phyloP scores from a whole-genome alignment of 768 basidiomycete genomes.

The Goffeauzyma gilvescens region DNA sequence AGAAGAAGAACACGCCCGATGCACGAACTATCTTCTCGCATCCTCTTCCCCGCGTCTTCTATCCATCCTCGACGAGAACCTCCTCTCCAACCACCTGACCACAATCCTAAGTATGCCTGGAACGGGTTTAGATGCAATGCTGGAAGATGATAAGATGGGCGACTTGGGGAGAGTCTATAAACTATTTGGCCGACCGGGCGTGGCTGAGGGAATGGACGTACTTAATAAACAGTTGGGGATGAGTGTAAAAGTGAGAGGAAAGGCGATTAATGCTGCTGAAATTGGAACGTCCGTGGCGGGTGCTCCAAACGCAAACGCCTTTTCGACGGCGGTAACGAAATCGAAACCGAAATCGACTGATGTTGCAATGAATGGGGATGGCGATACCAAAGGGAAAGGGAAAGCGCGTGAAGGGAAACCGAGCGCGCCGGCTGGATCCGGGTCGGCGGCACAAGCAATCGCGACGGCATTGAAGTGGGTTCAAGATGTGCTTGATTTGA shows the following conservation, averaged over 20 bases:
- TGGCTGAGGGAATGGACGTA: conserved; percentile 46
- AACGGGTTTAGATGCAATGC: conserved; percentile 72
- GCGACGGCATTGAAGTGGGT: conserved; percentile 74
- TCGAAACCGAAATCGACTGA: conserved; percentile 5
- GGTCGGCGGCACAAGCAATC: conserved; percentile 33
- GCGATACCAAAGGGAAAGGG: conserved; percentile 40
- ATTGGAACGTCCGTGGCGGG: conserved; percentile 9
- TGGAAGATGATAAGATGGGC: conserved; percentile 55
- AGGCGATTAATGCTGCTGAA: conserved; percentile 48
- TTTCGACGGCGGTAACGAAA: not conserved
- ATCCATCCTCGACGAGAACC: conserved; percentile 53
- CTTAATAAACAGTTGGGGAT: conserved; percentile 51
- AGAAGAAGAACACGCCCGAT: conserved; percentile 61
- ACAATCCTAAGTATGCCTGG: conserved; percentile 56
- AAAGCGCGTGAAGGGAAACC: conserved; percentile 18
- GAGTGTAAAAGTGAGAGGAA: conserved; percentile 54
- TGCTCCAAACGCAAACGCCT: too few species aligned
- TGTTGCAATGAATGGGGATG: conserved; percentile 10
- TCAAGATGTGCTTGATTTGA: conserved; percentile 68
- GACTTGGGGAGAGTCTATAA: conserved; percentile 64
- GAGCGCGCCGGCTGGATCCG: conserved; percentile 1
- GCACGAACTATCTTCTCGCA: conserved; percentile 65
- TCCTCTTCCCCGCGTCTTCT: conserved; percentile 51
- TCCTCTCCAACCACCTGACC: conserved; percentile 59
- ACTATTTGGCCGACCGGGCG: conserved; percentile 43